Evolutionary conservation across 495 filamentous ascomycete genomes (phyloP), one percentile per base, ranked within the genome.

Genomic region (Penicillium paradoxum): DNA sequence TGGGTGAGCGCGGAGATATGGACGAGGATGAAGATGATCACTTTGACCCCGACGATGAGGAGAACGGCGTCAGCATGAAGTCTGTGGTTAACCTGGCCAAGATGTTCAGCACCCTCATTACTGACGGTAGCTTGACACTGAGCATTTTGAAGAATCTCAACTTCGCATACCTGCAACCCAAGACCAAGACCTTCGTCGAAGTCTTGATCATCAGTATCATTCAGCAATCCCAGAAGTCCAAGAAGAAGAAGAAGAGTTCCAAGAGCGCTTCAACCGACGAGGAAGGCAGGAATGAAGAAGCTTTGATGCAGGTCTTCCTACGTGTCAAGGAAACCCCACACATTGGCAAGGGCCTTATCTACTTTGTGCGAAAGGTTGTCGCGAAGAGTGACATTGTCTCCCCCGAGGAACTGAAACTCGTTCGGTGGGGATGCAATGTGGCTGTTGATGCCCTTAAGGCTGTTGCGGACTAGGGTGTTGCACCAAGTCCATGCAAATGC

Each of bases 51-150:
- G 81, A 83, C 8, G 74, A 74, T 8, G 69, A 77, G 8, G 64
- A 72, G 22, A 68, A 72, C 24, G 62, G 63, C 17, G 60, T 81
- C 38, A 65, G 67, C 13, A 78, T 85, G 62, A 83, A 87, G 58
- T 76, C 80, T 27, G 73, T 95, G n/a, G 88, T 93, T 53, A 96
- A 96, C 60, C 73, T 91, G n/a, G 90, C 89, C 15, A 90, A 87
- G 69, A 77, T 96, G 78, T 96, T 83, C 65, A 91, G 86, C 7
- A 74, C 73, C 18, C 72, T 98, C 4, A 79, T 97, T 43, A 81
- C 80, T 0, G 83, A 83, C 32, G 81, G 82, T 3, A 77, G 71
- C 1, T 66, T 97, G 18, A 74, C 73, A 4, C 65, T 98, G 13
- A 71, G 73, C 0, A 74, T 87, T 27, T 66, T 97, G 37, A 96